These are phyloP conservation scores for Cutaneotrichosporon sp. DNA, from an alignment of 1,284 basidiomycete species.

Conservation along the genomic window DNA sequence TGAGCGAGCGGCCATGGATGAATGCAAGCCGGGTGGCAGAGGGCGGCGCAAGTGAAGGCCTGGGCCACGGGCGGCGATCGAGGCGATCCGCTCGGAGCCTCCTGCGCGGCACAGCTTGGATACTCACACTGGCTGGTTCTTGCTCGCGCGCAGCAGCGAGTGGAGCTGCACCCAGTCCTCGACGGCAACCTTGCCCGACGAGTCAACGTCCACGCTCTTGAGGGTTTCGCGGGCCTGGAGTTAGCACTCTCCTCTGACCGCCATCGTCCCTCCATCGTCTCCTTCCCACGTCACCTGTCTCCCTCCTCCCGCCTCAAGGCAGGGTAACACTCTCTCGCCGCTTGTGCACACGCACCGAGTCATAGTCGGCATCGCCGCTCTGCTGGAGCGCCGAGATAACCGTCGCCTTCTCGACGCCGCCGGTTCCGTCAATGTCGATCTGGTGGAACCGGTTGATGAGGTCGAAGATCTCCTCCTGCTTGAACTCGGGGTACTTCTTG, in stretches of 20 bases:
- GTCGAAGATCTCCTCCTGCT: conserved; percentile 88
- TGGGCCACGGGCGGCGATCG: too few species aligned
- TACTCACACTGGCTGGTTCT: conserved; percentile 47
- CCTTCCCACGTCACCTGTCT: too few species aligned
- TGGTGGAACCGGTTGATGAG: conserved; percentile 88
- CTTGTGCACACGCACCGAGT: conserved; percentile 70
- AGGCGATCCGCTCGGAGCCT: background rate
- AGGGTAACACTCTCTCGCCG: too few species aligned
- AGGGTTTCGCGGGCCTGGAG: conserved; percentile 66
- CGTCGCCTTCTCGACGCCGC: conserved; percentile 77
- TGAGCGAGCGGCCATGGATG: background rate
- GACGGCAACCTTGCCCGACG: conserved; percentile 92
- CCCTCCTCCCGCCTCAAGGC: too few species aligned
- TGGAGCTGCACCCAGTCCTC: conserved; percentile 87
- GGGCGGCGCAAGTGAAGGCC: too few species aligned
- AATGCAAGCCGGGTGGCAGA: too few species aligned
- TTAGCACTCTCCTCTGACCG: too few species aligned
- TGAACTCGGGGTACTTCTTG: conserved; percentile 90
- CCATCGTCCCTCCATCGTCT: too few species aligned
- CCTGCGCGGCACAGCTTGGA: too few species aligned
- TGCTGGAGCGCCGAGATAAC: conserved; percentile 75
- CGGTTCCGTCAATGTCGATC: conserved; percentile 80
- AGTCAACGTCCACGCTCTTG: conserved; percentile 92
- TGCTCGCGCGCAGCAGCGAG: conserved; percentile 41
- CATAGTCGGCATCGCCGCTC: conserved; percentile 80